Percentiles rank a stretch among this genome's conserved stretches.
These are phyloP conservation scores for Oryza officinalis DNA, from an alignment of 176 grass and related monocot genomes.

Conservation along the genomic window DNA sequence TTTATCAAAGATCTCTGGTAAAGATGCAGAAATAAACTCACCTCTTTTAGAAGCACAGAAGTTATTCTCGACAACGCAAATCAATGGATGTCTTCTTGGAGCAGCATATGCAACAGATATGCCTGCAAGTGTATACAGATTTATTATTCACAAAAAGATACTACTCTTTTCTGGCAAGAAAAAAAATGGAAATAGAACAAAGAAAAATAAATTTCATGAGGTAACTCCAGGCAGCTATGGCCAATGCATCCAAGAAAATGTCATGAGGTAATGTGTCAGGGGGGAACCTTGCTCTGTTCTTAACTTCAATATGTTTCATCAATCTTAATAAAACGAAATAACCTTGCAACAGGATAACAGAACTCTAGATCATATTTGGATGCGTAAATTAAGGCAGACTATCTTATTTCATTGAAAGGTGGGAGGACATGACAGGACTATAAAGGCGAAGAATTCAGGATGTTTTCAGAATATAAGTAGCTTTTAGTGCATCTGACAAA, in stretches of 20 bases:
- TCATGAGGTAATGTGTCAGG: not conserved
- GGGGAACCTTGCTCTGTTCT: not conserved
- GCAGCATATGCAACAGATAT: slow-evolving; percentile 85
- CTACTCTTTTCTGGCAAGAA: not conserved
- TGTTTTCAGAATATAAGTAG: not conserved
- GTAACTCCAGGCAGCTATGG: no score
- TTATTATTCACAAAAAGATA: slow-evolving; percentile 17
- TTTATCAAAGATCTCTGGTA: slow-evolving; percentile 23
- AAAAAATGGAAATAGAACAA: slow-evolving; percentile 18
- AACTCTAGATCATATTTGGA: not conserved
- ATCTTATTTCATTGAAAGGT: not conserved
- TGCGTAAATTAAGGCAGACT: not conserved
- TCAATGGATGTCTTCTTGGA: slow-evolving; percentile 85
- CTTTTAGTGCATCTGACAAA: not conserved
- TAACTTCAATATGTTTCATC: not conserved
- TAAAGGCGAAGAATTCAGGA: slow-evolving; percentile 3
- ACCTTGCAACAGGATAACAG: not conserved
- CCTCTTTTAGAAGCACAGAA: slow-evolving; percentile 98
- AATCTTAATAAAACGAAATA: not conserved
- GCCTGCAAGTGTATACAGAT: slow-evolving; percentile 47
- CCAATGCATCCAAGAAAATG: no score
- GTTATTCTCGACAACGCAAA: slow-evolving; percentile 84
- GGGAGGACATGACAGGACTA: not conserved
- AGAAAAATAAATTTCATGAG: not conserved
- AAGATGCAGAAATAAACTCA: slow-evolving; percentile 34